These are phyloP conservation scores for Colletotrichum cuscutae DNA, from an alignment of 2,329 filamentous ascomycete species.

Conservation along the genomic window DNA sequence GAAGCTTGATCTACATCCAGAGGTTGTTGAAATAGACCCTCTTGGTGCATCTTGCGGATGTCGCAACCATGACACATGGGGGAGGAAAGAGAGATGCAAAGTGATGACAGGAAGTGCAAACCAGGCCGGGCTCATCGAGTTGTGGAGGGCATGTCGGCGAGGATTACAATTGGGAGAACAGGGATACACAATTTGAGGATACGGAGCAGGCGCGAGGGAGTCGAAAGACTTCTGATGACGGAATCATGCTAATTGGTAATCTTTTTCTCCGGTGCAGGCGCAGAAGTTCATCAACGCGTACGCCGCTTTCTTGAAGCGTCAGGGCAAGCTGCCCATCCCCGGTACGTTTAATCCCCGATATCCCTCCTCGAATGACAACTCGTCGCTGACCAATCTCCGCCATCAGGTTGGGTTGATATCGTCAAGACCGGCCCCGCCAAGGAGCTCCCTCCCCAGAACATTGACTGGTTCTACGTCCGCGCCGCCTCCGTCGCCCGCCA, in stretches of 20 bases:
- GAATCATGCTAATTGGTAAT: constrained; percentile 75
- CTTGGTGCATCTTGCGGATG: constrained; percentile 10
- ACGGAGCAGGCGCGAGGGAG: constrained; percentile 76
- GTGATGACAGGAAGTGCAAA: constrained; percentile 35
- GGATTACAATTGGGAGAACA: neutral
- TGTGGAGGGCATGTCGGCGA: constrained; percentile 13
- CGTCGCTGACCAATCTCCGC: constrained; percentile 36
- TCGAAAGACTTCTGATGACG: constrained; percentile 80
- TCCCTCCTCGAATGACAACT: neutral
- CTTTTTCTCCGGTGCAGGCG: constrained; percentile 66
- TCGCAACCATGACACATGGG: constrained; percentile 2
- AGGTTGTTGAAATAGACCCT: constrained; percentile 38
- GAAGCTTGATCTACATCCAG: constrained; percentile 10
- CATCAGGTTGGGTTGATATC: constrained; percentile 94
- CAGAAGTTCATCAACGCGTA: constrained; percentile 92
- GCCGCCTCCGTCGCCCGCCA: constrained; percentile 96
- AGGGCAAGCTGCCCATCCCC: constrained; percentile 92
- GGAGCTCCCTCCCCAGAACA: constrained; percentile 97
- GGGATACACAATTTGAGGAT: constrained; percentile 33
- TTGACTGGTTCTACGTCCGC: constrained; percentile 95
- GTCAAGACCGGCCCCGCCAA: constrained; percentile 98
- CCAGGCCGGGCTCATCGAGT: constrained; percentile 16
- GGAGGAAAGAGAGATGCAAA: neutral
- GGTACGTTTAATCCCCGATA: constrained; percentile 64
- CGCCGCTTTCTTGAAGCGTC: constrained; percentile 90